Evolutionary conservation across 2,329 filamentous ascomycete species (phyloP).

Genomic region (Colletotrichum chlorophyti): DNA sequence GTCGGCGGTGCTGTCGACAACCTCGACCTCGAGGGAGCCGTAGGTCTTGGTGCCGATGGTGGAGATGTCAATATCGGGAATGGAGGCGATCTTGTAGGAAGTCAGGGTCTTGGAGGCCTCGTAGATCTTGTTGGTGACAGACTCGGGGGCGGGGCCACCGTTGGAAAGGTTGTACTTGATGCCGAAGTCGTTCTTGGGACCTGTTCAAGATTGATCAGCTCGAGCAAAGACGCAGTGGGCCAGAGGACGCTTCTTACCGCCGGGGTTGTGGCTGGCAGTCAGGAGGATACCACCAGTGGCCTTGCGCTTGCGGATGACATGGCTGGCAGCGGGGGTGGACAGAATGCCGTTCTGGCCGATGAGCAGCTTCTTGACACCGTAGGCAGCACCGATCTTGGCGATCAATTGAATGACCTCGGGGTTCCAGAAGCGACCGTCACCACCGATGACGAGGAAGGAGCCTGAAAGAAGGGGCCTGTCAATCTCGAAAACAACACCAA

Average conservation of each 20-base stretch:
- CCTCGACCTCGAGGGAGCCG: slow-evolving; percentile 88
- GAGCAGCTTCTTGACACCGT: slow-evolving; percentile 98
- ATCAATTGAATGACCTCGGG: slow-evolving; percentile 96
- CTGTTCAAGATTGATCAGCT: slow-evolving; percentile 49
- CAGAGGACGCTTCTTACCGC: slow-evolving; percentile 66
- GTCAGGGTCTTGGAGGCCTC: slow-evolving; percentile 87
- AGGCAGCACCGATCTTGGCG: slow-evolving; percentile 94
- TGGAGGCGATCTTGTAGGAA: slow-evolving; percentile 89
- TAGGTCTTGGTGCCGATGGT: slow-evolving; percentile 85
- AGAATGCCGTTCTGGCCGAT: slow-evolving; percentile 97
- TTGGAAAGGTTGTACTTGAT: slow-evolving; percentile 99
- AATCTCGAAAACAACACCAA: too few species aligned
- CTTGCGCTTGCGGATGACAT: slow-evolving; percentile 92
- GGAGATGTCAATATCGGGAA: slow-evolving; percentile 84
- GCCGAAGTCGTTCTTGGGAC: slow-evolving; percentile 93
- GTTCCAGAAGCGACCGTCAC: slow-evolving; percentile 97
- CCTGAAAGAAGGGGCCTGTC: slow-evolving; percentile 41
- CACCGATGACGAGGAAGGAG: slow-evolving; percentile 93
- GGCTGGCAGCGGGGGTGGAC: slow-evolving; percentile 93
- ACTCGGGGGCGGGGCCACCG: slow-evolving; percentile 93
- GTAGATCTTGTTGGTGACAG: slow-evolving; percentile 98
- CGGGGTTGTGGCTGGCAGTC: slow-evolving; percentile 97
- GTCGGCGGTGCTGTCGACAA: slow-evolving; percentile 91
- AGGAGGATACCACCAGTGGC: slow-evolving; percentile 96
- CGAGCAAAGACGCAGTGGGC: background rate